Base-by-base conservation (phyloP, 2,329 filamentous ascomycete species). In the Nothophoma quercina region DNA sequence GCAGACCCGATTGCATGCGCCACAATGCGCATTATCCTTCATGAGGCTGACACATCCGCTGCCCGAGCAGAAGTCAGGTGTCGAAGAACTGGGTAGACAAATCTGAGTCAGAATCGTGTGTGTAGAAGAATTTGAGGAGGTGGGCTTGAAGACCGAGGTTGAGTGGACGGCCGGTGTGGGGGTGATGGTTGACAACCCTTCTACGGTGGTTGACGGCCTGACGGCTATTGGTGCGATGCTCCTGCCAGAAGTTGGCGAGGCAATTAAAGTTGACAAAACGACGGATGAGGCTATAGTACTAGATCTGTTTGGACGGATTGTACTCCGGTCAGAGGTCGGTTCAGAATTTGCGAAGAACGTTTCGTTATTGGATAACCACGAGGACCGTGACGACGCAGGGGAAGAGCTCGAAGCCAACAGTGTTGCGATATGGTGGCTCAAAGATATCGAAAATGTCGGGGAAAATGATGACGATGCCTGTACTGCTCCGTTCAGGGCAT, bases 11-110 rank as follows among this genome's bases (percentile, higher is more conserved):
- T 45, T 28, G 41, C 48, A 51, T 46, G 29, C 35, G 35, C 41
- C 49, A 46, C 41, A 46, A 18, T 45, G 41, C 35, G 41, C 29
- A 29, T 32, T 7, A 3, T 51, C 29, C 12, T 35, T 41, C 23
- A 25, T 25, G 21, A 41, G 29, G 23, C 18, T 46, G 13, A 51
- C 49, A 16, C 35, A 51, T 10, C 41, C 41, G 5, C 23, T 36
- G 41, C 41, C 34, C 4, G 23, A 41, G 41, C 41, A 51, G 41
- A 41, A 47, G 34, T 45, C 13, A 25, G 51, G 23, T 22, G 28
- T 19, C 7, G 4, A 16, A 9, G 25, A 35, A 29, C 25, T 18
- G 29, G n/a, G 34, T 16, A 18, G 41, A 51, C 5, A 16, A 25
- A 13, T 4, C 19, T n/a, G n/a, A 12, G 28, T 9, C n/a, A 18